Conservation (phyloP, 148 eudicot species). For the Rheum nobile region DNA sequence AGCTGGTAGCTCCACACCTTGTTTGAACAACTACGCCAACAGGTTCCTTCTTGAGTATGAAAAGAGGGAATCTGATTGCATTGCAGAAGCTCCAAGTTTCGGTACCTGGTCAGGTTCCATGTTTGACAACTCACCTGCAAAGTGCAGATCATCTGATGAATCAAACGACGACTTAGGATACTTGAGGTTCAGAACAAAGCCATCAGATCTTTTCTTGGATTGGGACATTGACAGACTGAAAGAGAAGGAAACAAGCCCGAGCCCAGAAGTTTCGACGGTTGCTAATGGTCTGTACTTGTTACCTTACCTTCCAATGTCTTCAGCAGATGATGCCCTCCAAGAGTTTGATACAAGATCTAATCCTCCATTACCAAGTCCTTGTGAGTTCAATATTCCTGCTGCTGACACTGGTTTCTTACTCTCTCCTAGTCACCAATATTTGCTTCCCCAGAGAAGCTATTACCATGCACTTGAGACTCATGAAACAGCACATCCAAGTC, state of each 20-base stretch:
- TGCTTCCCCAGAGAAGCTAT: neutral
- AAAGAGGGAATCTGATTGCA: neutral
- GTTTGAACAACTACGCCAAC: neutral
- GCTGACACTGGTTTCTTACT: neutral
- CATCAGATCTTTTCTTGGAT: neutral
- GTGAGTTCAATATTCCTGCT: neutral
- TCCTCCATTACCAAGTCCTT: neutral
- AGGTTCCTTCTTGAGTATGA: slow-evolving; percentile 5
- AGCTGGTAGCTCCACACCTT: neutral
- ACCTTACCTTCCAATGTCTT: neutral
- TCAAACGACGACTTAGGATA: neutral
- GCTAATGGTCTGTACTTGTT: too few relatives aligned
- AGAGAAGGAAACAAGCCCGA: neutral
- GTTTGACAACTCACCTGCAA: neutral
- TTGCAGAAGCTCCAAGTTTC: neutral
- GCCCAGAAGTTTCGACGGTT: too few relatives aligned
- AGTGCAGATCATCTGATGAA: neutral
- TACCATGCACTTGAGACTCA: neutral
- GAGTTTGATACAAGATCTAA: neutral
- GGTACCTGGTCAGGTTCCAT: too few relatives aligned
- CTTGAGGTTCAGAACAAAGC: neutral
- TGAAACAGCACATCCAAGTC: neutral
- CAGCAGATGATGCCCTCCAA: neutral
- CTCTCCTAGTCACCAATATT: neutral
- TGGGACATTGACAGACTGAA: neutral